Base-by-base conservation (phyloP, 805 yeast genomes). In the Yarrowia sp. region DNA sequence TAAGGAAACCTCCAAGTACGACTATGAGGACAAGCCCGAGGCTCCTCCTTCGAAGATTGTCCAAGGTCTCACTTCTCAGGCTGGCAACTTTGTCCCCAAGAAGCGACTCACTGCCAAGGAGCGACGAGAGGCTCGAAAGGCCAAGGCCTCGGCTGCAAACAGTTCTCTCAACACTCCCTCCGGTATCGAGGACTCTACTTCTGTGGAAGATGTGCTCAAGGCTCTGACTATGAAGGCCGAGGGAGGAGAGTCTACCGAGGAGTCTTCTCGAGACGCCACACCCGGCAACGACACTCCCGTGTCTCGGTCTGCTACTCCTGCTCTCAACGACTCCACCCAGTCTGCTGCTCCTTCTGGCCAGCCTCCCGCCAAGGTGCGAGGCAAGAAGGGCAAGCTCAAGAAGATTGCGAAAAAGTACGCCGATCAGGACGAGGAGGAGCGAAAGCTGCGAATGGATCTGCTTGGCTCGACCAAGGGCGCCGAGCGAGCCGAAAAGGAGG, bases 381-480 rank as follows among this genome's bases (percentile, higher is more conserved):
- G 98, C 58, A 92, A 90, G 77, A 91, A 89, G 74, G 89, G 90
- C 46, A 92, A 92, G 74, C 74, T 90, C 77, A 91, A 90, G 81
- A 92, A 91, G 74, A 90, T 92, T 68, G 88, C 88, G 47, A 82
- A 85, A 69, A 94, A 93, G 74, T 94, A 94, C 74, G 91, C 87
- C 3, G 92, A 89, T 69, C 98, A 94, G 78, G 98, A 94, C 75
- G 97, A 91, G 65, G 95, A 90, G 68, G 98, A 94, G 73, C 84
- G 92, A 68, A 73, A 78, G 55, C 73, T 88, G 68, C 83, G 96
- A 71, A 86, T 94, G 90, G 86, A 89, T 69, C 90, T 89, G 1
- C 79, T 94, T 49, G 98, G 98, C 4, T 90, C 97, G 0, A 80
- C 91, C 74, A 92, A 91, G 72, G 84, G 86, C 36, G 73, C 80